Evolutionary conservation across 345 rosid genomes (phyloP).

Genomic region (Melaleuca quinquenervia): DNA sequence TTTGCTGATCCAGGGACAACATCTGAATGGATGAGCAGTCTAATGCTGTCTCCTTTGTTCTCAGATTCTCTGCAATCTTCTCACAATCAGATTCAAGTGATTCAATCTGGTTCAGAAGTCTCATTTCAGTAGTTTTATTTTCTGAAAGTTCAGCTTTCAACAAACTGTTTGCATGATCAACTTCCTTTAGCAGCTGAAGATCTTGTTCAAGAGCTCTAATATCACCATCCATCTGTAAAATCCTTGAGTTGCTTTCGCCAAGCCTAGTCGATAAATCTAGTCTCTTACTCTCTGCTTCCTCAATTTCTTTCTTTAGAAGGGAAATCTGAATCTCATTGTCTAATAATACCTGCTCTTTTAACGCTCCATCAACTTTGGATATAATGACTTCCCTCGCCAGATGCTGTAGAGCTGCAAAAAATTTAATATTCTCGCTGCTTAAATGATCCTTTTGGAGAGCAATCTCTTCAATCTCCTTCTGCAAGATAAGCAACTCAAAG

Average conservation of each 20-base stretch:
- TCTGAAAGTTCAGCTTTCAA: constrained; percentile 21
- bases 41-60: constrained; percentile 18
- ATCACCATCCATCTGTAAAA: constrained; percentile 22
- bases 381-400: constrained; percentile 34
- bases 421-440: constrained; percentile 17
- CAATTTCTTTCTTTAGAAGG: constrained; percentile 21
- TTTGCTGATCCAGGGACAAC: constrained; percentile 11
- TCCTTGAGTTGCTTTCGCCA: constrained; percentile 12
- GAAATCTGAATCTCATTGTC: constrained; percentile 23
- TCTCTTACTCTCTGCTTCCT: constrained; percentile 19
- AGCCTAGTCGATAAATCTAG: constrained; percentile 23
- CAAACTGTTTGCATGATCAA: constrained; percentile 10
- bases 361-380: constrained; percentile 35
- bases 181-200: constrained; percentile 15
- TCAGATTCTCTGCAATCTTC: constrained; percentile 15
- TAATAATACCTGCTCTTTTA: constrained; percentile 27
- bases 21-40: constrained; percentile 11
- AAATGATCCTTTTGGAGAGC: constrained; percentile 17
- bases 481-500: constrained; percentile 55
- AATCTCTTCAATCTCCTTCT: constrained; percentile 38
- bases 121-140: constrained; percentile 7
- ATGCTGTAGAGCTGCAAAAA: constrained; percentile 30
- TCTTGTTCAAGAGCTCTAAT: constrained; percentile 19
- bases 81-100: constrained; percentile 21
- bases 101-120: constrained; percentile 21